Evolutionary conservation across 306 rosid species (phyloP).

Genomic region (Medicago arabica): DNA sequence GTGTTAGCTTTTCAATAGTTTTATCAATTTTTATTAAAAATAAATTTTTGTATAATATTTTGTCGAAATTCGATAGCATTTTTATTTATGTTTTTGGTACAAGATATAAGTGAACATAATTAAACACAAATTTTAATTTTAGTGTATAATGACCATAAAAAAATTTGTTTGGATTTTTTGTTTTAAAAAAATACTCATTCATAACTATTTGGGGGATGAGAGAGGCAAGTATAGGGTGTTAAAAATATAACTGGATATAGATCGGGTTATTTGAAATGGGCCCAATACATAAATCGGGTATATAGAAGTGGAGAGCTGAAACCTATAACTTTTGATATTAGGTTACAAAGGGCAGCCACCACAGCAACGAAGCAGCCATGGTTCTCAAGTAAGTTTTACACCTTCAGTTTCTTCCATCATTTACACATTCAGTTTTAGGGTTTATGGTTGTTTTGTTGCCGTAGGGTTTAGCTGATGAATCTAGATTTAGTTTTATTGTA

Average conservation of each 20-base stretch:
- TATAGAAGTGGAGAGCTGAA: constrained; percentile 46
- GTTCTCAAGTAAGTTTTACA: constrained; percentile 70
- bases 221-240: neutral
- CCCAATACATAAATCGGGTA: neutral
- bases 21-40: too few species aligned
- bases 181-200: too few species aligned
- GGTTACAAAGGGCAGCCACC: constrained; percentile 18
- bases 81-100: too few species aligned
- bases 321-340: neutral
- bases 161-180: too few species aligned
- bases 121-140: too few species aligned
- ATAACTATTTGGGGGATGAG: neutral
- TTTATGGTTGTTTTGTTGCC: neutral
- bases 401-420: neutral
- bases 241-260: neutral
- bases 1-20: too few species aligned
- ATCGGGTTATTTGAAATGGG: neutral
- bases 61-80: too few species aligned
- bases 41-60: too few species aligned
- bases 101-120: too few species aligned
- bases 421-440: neutral
- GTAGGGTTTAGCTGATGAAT: neutral
- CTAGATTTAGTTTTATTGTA: neutral
- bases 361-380: constrained; percentile 54
- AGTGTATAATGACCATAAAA: too few species aligned